phyloP scores from a whole-genome alignment of 2,329 filamentous ascomycete species.

The Colletotrichum sp. region DNA sequence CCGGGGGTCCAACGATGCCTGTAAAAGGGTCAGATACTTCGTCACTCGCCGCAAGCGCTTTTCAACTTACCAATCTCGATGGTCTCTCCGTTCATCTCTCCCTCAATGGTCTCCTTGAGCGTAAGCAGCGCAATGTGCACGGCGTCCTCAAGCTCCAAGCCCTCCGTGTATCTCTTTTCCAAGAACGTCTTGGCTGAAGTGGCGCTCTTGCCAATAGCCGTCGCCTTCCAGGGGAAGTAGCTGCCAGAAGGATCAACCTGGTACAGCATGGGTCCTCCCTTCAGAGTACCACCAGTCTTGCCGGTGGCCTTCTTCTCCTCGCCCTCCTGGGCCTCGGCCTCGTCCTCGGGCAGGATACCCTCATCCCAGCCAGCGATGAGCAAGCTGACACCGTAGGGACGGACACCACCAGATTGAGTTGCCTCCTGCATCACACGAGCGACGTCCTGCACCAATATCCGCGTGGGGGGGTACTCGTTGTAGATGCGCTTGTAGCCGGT shows the following conservation, averaged over 20 bases:
- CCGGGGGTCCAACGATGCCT: constrained; percentile 96
- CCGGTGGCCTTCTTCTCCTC: constrained; percentile 75
- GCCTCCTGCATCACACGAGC: constrained; percentile 98
- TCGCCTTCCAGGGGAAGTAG: constrained; percentile 99
- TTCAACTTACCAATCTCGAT: constrained; percentile 86
- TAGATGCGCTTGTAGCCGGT: constrained; percentile 99
- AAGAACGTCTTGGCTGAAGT: constrained; percentile 98
- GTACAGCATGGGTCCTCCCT: constrained; percentile 96
- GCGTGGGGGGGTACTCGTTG: constrained; percentile 99
- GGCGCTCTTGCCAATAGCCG: constrained; percentile 97
- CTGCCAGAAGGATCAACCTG: constrained; percentile 98
- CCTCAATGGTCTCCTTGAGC: constrained; percentile 98
- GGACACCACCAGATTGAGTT: constrained; percentile 95
- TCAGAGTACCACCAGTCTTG: constrained; percentile 94
- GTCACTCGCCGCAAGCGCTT: not conserved
- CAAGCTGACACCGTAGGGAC: constrained; percentile 95
- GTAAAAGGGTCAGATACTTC: not conserved
- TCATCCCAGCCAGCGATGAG: constrained; percentile 98
- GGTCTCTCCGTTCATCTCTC: constrained; percentile 98
- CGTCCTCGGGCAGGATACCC: constrained; percentile 85
- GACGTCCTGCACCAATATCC: constrained; percentile 98
- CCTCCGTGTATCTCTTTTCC: constrained; percentile 98
- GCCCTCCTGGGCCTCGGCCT: constrained; percentile 58
- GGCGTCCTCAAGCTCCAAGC: constrained; percentile 94
- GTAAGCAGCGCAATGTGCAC: constrained; percentile 98